Conservation (phyloP, 495 filamentous ascomycete species). For the Aspergillus biplanus region DNA sequence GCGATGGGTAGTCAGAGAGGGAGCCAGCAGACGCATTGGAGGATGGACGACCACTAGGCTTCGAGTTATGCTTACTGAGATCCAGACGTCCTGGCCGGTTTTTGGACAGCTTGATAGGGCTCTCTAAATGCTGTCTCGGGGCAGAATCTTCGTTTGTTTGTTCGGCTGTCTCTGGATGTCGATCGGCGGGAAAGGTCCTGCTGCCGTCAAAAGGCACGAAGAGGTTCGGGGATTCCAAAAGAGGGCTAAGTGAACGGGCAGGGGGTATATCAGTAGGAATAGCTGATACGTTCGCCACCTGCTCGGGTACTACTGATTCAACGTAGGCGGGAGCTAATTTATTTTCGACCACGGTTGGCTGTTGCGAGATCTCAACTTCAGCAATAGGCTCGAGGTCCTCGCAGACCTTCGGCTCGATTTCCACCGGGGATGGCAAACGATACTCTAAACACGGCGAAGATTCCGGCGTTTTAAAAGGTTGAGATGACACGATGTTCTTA, state of each 20-base stretch:
- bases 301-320: neutral
- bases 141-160: constrained; percentile 9
- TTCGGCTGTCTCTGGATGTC: constrained; percentile 2
- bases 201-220: constrained; percentile 7
- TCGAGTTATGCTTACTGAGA: constrained; percentile 29
- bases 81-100: constrained; percentile 30
- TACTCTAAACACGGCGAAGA: neutral
- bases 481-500: neutral
- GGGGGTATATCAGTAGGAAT: constrained; percentile 1
- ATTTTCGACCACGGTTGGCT: neutral
- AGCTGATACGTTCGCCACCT: neutral
- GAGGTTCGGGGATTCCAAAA: constrained; percentile 14
- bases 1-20: constrained; percentile 41
- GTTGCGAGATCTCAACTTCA: neutral
- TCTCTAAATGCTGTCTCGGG: constrained; percentile 39
- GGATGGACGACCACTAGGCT: constrained; percentile 30
- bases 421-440: neutral
- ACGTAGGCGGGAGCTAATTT: neutral
- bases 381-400: constrained; percentile 10
- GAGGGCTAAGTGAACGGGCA: neutral
- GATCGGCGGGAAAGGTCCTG: neutral
- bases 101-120: constrained; percentile 47
- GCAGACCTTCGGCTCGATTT: no score
- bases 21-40: constrained; percentile 43
- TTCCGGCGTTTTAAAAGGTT: neutral